Evolutionary conservation across 768 basidiomycete genomes (phyloP).

Genomic region (Cyclocybe cylindracea): DNA sequence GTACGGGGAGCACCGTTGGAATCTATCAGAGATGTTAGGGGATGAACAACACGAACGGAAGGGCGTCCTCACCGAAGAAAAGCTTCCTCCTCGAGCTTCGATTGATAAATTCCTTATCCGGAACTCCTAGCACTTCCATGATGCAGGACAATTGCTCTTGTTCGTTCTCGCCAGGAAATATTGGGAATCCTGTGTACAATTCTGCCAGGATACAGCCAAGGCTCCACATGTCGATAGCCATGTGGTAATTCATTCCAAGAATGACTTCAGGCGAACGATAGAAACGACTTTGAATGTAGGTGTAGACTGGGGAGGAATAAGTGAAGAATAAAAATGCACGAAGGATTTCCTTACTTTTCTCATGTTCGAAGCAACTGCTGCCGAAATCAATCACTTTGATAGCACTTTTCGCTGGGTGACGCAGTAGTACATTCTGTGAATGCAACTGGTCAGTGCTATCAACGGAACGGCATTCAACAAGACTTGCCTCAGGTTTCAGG

Average conservation of each 20-base stretch:
- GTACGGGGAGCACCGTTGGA: slow-evolving; percentile 90
- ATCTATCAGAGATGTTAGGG: slow-evolving; percentile 49
- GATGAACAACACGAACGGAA: slow-evolving; percentile 3
- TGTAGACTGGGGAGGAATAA: slow-evolving; percentile 73
- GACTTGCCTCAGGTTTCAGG: slow-evolving; percentile 91
- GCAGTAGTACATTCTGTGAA: slow-evolving; percentile 85
- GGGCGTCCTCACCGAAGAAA: slow-evolving; percentile 79
- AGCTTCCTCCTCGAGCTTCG: slow-evolving; percentile 91
- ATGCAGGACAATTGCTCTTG: slow-evolving; percentile 98
- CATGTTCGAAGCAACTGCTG: slow-evolving; percentile 96
- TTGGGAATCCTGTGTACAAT: slow-evolving; percentile 95
- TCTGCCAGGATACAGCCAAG: slow-evolving; percentile 97
- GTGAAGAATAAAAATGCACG: slow-evolving; percentile 3
- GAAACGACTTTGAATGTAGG: slow-evolving; percentile 99
- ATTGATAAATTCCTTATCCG: slow-evolving; percentile 94
- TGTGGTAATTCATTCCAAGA: slow-evolving; percentile 98
- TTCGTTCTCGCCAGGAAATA: slow-evolving; percentile 99
- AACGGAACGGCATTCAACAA: neutral
- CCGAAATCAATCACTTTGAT: slow-evolving; percentile 99
- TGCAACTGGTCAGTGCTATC: slow-evolving; percentile 4
- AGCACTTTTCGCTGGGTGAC: slow-evolving; percentile 93
- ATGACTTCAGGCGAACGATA: slow-evolving; percentile 99
- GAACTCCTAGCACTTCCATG: slow-evolving; percentile 97
- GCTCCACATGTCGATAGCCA: slow-evolving; percentile 99
- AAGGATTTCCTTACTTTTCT: slow-evolving; percentile 74